Percentiles rank a stretch among this genome's conserved stretches.
Conservation (phyloP, 192 early-diverging fungal species). For the Linnemannia hyalina region DNA sequence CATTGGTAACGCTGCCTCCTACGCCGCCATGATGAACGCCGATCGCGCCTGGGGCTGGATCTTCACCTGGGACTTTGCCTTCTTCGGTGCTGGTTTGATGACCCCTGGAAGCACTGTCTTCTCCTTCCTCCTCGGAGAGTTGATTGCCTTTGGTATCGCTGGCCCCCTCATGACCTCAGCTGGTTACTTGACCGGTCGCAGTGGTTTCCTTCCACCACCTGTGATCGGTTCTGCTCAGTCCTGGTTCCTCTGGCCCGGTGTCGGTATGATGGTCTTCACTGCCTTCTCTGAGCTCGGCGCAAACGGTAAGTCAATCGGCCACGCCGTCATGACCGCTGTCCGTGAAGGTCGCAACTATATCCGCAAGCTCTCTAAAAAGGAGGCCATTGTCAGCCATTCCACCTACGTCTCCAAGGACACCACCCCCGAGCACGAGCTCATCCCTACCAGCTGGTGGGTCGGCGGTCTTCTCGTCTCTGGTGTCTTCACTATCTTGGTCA, state of each 20-base stretch:
- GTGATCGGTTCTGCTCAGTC: constrained; percentile 64
- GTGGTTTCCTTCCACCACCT: constrained; percentile 42
- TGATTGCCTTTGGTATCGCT: constrained; percentile 70
- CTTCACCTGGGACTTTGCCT: constrained; percentile 65
- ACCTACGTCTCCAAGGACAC: constrained; percentile 57
- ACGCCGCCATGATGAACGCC: constrained; percentile 60
- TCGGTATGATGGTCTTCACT: constrained; percentile 73
- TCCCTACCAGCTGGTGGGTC: constrained; percentile 69
- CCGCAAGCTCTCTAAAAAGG: constrained; percentile 38
- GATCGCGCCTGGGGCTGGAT: constrained; percentile 63
- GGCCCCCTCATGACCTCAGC: constrained; percentile 66
- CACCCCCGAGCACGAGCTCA: constrained; percentile 60
- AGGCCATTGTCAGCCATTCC: constrained; percentile 12
- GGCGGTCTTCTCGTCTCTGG: constrained; percentile 64
- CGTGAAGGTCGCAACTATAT: constrained; percentile 17
- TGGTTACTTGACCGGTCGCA: constrained; percentile 45
- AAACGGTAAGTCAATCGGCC: constrained; percentile 59
- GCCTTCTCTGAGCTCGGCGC: constrained; percentile 72
- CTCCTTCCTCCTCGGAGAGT: constrained; percentile 66
- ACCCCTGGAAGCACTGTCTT: constrained; percentile 65
- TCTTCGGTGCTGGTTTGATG: constrained; percentile 77
- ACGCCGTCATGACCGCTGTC: constrained; percentile 57
- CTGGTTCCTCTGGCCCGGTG: constrained; percentile 81
- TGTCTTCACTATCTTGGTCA: constrained; percentile 68
- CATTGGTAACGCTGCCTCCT: constrained; percentile 61